These are phyloP conservation scores for Fomes fomentarius DNA, from an alignment of 1,284 basidiomycete genomes.

Conservation along the genomic window DNA sequence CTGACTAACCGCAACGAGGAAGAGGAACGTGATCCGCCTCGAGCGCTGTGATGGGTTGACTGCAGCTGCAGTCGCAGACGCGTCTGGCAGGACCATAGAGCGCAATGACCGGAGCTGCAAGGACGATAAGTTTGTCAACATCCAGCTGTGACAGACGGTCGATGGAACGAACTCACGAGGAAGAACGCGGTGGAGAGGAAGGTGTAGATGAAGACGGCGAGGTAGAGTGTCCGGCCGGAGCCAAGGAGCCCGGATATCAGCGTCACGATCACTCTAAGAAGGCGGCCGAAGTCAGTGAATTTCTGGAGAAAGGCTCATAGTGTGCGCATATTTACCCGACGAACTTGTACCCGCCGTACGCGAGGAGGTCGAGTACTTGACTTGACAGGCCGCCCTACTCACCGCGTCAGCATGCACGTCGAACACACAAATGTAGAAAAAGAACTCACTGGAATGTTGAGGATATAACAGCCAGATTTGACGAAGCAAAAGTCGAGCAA, in stretches of 20 bases:
- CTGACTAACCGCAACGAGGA: constrained; percentile 79
- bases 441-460: constrained; percentile 34
- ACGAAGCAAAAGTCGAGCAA: constrained; percentile 88
- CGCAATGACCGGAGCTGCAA: constrained; percentile 86
- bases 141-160: neutral
- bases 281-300: neutral
- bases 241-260: constrained; percentile 65
- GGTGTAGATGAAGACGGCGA: constrained; percentile 79
- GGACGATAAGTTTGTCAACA: neutral
- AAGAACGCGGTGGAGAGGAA: constrained; percentile 94
- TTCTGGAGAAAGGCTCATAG: neutral
- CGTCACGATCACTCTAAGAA: constrained; percentile 69
- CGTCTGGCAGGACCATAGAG: constrained; percentile 82
- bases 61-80: constrained; percentile 56
- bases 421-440: neutral
- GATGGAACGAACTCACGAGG: constrained; percentile 60
- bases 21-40: constrained; percentile 85
- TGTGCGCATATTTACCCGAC: constrained; percentile 67
- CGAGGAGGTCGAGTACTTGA: constrained; percentile 73
- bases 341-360: constrained; percentile 97
- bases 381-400: constrained; percentile 52
- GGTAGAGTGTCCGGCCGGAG: constrained; percentile 67
- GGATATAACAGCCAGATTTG: constrained; percentile 89
- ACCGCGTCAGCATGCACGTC: neutral
- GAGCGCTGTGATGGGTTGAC: constrained; percentile 78